Evolutionary conservation across 108 stramenopile species (phyloP).

Genomic region (Pseudonitzschia multiseries): DNA sequence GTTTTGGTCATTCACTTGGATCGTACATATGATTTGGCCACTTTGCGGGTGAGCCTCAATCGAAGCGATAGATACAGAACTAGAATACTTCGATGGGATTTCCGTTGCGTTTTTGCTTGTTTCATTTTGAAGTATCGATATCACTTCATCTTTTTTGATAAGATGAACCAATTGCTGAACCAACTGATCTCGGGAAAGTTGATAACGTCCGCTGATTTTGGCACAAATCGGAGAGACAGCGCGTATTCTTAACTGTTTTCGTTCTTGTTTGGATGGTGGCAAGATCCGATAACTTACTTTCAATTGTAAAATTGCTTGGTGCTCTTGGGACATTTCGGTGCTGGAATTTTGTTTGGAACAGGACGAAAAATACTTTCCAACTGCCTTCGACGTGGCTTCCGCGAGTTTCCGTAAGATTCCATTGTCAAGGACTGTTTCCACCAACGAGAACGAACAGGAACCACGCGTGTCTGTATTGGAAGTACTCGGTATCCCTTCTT

Average conservation of each 20-base stretch:
- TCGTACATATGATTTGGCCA: slow-evolving; percentile 31
- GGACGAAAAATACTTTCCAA: slow-evolving; percentile 10
- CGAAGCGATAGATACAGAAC: not conserved
- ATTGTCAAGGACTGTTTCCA: not conserved
- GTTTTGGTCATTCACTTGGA: not conserved
- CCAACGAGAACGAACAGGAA: not conserved
- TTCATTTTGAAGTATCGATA: not conserved
- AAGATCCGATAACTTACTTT: slow-evolving; percentile 17
- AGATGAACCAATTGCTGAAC: slow-evolving; percentile 32
- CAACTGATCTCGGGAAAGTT: slow-evolving; percentile 34
- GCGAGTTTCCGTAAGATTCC: slow-evolving; percentile 1
- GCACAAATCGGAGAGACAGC: slow-evolving; percentile 56
- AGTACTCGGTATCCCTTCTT: not conserved
- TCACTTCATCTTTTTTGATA: slow-evolving; percentile 25
- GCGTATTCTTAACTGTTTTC: slow-evolving; percentile 4
- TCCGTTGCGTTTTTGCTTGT: not conserved
- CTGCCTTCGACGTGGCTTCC: not conserved
- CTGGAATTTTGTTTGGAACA: slow-evolving; percentile 5
- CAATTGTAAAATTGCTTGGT: not conserved
- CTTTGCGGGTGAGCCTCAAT: slow-evolving; percentile 21
- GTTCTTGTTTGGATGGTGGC: slow-evolving; percentile 20
- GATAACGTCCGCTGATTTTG: slow-evolving; percentile 49
- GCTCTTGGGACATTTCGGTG: not conserved
- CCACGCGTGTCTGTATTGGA: not conserved
- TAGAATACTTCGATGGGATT: not conserved